phyloP scores from a whole-genome alignment of 2,329 filamentous ascomycete species.

The Colletotrichum orbiculare region DNA sequence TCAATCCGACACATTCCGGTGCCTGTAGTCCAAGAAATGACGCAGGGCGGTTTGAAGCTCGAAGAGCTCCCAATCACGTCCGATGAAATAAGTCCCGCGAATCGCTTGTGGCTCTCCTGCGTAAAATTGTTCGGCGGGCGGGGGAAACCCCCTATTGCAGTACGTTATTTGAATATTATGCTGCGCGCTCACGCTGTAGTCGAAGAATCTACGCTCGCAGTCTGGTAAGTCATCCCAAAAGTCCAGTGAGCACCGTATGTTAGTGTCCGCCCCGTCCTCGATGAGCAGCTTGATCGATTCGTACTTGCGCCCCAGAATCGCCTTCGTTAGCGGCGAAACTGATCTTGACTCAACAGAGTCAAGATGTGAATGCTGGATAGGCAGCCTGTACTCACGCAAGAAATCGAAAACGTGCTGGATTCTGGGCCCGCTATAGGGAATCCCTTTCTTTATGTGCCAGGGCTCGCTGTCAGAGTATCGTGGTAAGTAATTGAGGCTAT shows the following conservation, averaged over 20 bases:
- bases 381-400: neutral
- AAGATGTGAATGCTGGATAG: neutral
- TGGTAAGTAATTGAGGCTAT: conserved; percentile 4
- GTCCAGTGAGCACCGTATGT: neutral
- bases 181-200: no score
- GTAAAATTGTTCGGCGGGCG: no score
- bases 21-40: no score
- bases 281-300: conserved; percentile 6
- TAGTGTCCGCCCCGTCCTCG: neutral
- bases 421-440: conserved; percentile 1
- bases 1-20: no score
- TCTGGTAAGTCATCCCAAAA: no score
- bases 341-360: neutral
- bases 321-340: conserved; percentile 8
- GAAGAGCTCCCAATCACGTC: no score
- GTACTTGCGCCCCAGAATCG: neutral
- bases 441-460: neutral
- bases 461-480: neutral
- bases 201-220: no score
- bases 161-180: no score
- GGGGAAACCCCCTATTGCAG: no score
- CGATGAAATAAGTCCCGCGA: no score
- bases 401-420: conserved; percentile 4
- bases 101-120: no score
- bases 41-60: no score